These are phyloP conservation scores for Meyerozyma smithsonii DNA, from an alignment of 1,139 yeast species.

Conservation along the genomic window DNA sequence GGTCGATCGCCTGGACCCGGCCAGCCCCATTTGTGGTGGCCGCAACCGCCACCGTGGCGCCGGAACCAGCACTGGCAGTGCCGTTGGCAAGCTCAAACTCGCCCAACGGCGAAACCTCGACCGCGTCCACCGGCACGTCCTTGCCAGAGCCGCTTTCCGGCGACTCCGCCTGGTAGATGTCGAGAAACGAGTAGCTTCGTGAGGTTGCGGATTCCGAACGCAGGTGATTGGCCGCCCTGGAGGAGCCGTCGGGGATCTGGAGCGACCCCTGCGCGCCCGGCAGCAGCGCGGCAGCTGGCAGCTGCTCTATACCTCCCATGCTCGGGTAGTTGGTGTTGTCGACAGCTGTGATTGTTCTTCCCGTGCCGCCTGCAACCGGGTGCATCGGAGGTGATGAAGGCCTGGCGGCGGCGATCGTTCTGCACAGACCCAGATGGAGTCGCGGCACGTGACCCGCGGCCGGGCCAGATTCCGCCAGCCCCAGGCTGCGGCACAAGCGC, in stretches of 20 bases:
- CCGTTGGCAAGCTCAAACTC: background rate
- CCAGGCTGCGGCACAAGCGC: background rate
- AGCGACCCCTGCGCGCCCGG: background rate
- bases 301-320: background rate
- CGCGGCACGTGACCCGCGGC: background rate
- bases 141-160: slow-evolving; percentile 5
- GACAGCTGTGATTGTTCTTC: too few species aligned
- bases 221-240: slow-evolving; percentile 16
- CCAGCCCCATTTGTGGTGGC: slow-evolving; percentile 4
- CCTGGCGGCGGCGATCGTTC: too few species aligned
- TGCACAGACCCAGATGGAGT: too few species aligned
- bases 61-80: background rate
- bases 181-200: slow-evolving; percentile 25
- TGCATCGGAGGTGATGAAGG: too few species aligned
- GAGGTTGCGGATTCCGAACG: slow-evolving; percentile 31
- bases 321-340: too few species aligned
- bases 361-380: too few species aligned
- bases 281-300: background rate
- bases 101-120: slow-evolving; percentile 1
- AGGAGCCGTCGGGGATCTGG: background rate
- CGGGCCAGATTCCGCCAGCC: background rate
- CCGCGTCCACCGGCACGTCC: background rate
- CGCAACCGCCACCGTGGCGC: slow-evolving; percentile 6
- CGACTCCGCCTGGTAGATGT: slow-evolving; percentile 18
- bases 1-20: background rate